phyloP scores from a whole-genome alignment of 768 basidiomycete species.

The Exidia glandulosa region DNA sequence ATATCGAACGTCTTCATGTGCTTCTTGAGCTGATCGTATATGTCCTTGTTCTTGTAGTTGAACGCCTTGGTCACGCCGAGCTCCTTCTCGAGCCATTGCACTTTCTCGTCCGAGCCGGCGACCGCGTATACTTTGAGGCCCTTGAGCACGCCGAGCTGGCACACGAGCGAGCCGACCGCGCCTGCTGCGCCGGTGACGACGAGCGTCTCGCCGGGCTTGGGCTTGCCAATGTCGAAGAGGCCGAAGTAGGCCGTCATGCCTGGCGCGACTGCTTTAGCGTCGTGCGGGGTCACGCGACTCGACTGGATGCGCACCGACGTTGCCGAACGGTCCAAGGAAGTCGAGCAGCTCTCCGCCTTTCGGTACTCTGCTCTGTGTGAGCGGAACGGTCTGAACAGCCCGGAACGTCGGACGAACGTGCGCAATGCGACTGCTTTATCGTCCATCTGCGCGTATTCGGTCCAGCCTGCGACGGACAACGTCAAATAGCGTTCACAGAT shows the following conservation, averaged over 20 bases:
- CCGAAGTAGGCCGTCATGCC: slow-evolving; percentile 91
- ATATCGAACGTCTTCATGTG: slow-evolving; percentile 68
- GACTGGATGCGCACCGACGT: too few relatives aligned
- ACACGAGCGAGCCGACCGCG: slow-evolving; percentile 62
- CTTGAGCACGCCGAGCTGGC: slow-evolving; percentile 69
- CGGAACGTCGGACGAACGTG: slow-evolving; percentile 35
- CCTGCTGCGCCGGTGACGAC: slow-evolving; percentile 89
- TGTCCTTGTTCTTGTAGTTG: slow-evolving; percentile 76
- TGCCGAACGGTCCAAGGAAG: slow-evolving; percentile 70
- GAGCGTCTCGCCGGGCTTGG: slow-evolving; percentile 77
- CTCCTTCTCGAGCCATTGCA: slow-evolving; percentile 73
- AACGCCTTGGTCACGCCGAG: slow-evolving; percentile 73
- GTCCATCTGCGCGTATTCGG: slow-evolving; percentile 55
- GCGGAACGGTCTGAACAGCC: neutral
- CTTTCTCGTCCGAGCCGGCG: slow-evolving; percentile 80
- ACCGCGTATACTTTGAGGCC: slow-evolving; percentile 82
- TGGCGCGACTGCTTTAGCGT: too few relatives aligned
- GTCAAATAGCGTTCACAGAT: too few relatives aligned
- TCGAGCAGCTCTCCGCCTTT: slow-evolving; percentile 57
- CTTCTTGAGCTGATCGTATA: slow-evolving; percentile 59
- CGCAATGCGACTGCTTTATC: slow-evolving; percentile 42
- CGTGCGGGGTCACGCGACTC: too few relatives aligned
- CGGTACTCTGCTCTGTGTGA: slow-evolving; percentile 31
- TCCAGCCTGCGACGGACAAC: too few relatives aligned
- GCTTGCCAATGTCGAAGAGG: slow-evolving; percentile 62